Evolutionary conservation across 2,329 filamentous ascomycete genomes (phyloP).

Genomic region (Penicillium verrucosum): DNA sequence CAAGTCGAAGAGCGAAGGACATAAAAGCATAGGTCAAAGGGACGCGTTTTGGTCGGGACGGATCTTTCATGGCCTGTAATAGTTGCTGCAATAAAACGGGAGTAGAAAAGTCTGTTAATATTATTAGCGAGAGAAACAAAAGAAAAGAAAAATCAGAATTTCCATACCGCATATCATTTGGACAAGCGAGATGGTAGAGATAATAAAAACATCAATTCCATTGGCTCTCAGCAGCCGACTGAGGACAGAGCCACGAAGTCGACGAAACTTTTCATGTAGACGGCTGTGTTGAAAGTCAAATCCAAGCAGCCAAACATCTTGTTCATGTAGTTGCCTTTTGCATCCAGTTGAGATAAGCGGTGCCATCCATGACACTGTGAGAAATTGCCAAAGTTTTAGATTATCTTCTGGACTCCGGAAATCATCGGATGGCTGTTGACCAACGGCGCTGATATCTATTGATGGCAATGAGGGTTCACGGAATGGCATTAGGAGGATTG

Average conservation of each 20-base stretch:
- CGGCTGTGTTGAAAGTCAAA: conserved; percentile 78
- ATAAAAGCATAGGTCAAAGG: conserved; percentile 65
- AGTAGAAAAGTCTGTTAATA: conserved; percentile 50
- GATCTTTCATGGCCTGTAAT: conserved; percentile 62
- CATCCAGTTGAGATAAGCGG: conserved; percentile 67
- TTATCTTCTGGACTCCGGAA: conserved; percentile 78
- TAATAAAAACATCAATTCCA: conserved; percentile 70
- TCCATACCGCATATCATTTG: conserved; percentile 55
- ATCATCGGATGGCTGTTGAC: conserved; percentile 53
- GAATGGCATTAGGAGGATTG: conserved; percentile 67
- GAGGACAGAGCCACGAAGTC: conserved; percentile 69
- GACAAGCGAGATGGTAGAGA: conserved; percentile 61
- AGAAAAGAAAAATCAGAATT: background rate
- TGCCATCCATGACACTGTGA: conserved; percentile 78
- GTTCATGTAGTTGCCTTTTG: conserved; percentile 65
- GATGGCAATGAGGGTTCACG: conserved; percentile 56
- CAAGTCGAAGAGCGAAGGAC: conserved; percentile 58
- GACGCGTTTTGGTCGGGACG: conserved; percentile 49
- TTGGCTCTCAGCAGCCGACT: conserved; percentile 70
- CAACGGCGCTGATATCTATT: conserved; percentile 59
- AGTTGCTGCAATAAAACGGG: conserved; percentile 72
- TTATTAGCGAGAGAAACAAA: conserved; percentile 20
- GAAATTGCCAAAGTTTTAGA: conserved; percentile 75
- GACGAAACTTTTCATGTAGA: conserved; percentile 71
- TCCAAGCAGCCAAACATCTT: conserved; percentile 77